These are phyloP conservation scores for Ceriops zippeliana DNA, from an alignment of 345 rosid genomes.

Conservation along the genomic window DNA sequence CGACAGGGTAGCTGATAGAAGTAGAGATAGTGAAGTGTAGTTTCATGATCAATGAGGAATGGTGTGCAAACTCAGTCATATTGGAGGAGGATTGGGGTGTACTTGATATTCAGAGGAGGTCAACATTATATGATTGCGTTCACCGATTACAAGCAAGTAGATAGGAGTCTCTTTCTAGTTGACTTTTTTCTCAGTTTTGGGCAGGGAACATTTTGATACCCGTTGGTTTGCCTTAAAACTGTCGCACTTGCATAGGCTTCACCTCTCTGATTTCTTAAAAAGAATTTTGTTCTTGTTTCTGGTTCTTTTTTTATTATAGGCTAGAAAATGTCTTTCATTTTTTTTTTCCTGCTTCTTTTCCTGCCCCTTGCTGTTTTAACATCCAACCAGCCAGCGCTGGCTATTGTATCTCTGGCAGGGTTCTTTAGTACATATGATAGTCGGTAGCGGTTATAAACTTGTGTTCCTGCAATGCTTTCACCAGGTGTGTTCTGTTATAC, in stretches of 20 bases:
- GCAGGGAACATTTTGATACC: conserved; percentile 18
- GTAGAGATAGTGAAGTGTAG: conserved; percentile 8
- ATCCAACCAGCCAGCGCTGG: conserved; percentile 1
- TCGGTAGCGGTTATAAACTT: no score
- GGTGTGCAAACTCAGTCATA: not conserved
- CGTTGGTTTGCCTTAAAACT: not conserved
- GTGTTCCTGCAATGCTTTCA: no score
- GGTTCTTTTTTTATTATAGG: not conserved
- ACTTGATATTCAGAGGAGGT: not conserved
- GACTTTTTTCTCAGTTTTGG: conserved; percentile 8
- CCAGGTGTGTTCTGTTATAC: not conserved
- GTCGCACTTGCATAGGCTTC: no score
- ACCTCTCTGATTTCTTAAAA: no score
- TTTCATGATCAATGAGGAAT: not conserved
- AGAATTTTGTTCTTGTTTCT: not conserved
- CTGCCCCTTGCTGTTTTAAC: not conserved
- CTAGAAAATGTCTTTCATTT: not conserved
- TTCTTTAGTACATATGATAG: not conserved
- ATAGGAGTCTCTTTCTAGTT: not conserved
- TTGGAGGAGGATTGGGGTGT: not conserved
- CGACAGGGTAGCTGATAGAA: conserved; percentile 9
- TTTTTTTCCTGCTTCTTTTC: not conserved
- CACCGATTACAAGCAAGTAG: not conserved
- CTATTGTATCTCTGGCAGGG: conserved; percentile 13
- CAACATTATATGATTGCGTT: not conserved